phyloP scores from a whole-genome alignment of 176 grass and related monocot species.

The Microstegium vimineum region DNA sequence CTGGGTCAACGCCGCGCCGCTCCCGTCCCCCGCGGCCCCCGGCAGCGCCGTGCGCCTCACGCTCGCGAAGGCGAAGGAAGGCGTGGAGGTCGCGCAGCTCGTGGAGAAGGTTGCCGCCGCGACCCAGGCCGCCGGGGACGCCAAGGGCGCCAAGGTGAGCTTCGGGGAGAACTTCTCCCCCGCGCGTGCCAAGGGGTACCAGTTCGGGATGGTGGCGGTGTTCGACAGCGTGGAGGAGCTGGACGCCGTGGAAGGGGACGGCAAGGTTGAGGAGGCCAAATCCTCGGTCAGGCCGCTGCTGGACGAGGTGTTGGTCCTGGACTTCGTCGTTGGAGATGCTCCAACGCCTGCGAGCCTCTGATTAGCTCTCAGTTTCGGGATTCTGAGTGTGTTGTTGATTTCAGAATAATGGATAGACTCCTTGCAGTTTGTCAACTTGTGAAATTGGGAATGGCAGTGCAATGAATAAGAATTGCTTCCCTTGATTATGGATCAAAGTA shows the following conservation, averaged over 20 bases:
- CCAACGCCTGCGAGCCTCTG: conserved; percentile 49
- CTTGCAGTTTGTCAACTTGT: background rate
- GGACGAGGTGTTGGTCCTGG: conserved; percentile 64
- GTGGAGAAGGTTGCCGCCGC: conserved; percentile 35
- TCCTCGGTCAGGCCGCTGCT: conserved; percentile 59
- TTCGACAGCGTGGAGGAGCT: conserved; percentile 63
- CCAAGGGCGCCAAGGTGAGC: conserved; percentile 44
- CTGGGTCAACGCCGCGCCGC: conserved; percentile 57
- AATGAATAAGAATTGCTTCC: conserved; percentile 14
- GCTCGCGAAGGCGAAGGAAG: conserved; percentile 64
- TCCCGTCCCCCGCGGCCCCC: conserved; percentile 27
- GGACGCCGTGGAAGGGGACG: conserved; percentile 61
- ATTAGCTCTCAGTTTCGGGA: conserved; percentile 11
- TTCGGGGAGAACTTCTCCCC: conserved; percentile 93
- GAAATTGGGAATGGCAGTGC: background rate
- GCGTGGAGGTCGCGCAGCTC: conserved; percentile 30
- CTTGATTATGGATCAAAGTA: background rate
- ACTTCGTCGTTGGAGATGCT: conserved; percentile 51
- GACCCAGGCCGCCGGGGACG: conserved; percentile 32
- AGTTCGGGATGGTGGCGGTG: conserved; percentile 66
- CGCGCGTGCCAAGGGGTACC: conserved; percentile 79
- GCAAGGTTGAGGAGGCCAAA: conserved; percentile 59
- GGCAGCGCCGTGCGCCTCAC: conserved; percentile 66
- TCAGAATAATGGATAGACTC: conserved; percentile 6
- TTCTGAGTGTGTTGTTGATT: background rate